These are phyloP conservation scores for Thelonectria rubi DNA, from an alignment of 2,329 filamentous ascomycete genomes.

Conservation along the genomic window DNA sequence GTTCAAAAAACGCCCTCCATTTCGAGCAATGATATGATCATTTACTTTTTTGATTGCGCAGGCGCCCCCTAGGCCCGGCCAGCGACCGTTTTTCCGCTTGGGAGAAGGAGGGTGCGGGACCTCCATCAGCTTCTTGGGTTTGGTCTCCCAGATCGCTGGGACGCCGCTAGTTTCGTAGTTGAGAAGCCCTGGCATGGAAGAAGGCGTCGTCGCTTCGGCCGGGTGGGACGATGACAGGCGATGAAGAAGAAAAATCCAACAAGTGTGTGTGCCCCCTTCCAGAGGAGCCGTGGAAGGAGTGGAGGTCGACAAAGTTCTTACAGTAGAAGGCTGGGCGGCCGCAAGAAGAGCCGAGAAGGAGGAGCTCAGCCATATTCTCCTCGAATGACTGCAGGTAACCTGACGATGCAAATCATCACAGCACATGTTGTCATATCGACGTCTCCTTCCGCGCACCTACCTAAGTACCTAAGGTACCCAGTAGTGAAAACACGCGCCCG, in stretches of 20 bases:
- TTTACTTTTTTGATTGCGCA: slow-evolving; percentile 31
- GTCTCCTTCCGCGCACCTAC: no score
- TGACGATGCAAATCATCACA: no score
- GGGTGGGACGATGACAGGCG: slow-evolving; percentile 27
- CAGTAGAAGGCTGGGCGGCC: no score
- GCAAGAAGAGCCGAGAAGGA: no score
- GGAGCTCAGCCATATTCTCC: no score
- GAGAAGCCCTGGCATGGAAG: slow-evolving; percentile 28
- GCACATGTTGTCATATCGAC: no score
- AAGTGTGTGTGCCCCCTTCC: no score
- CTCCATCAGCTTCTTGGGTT: slow-evolving; percentile 26
- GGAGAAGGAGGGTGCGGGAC: slow-evolving; percentile 6
- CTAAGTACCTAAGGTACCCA: no score
- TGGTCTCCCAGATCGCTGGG: slow-evolving; percentile 42
- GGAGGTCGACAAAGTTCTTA: no score
- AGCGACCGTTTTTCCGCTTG: neutral
- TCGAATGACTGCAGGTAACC: no score
- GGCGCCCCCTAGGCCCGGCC: slow-evolving; percentile 28
- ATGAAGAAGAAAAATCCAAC: slow-evolving; percentile 9
- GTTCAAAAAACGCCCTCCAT: neutral
- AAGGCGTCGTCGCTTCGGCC: slow-evolving; percentile 21
- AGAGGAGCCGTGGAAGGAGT: no score
- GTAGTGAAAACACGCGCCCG: no score
- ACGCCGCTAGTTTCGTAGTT: slow-evolving; percentile 39
- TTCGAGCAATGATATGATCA: slow-evolving; percentile 21